phyloP scores from a whole-genome alignment of 495 filamentous ascomycete genomes.

The Evansstolkia leycettana region DNA sequence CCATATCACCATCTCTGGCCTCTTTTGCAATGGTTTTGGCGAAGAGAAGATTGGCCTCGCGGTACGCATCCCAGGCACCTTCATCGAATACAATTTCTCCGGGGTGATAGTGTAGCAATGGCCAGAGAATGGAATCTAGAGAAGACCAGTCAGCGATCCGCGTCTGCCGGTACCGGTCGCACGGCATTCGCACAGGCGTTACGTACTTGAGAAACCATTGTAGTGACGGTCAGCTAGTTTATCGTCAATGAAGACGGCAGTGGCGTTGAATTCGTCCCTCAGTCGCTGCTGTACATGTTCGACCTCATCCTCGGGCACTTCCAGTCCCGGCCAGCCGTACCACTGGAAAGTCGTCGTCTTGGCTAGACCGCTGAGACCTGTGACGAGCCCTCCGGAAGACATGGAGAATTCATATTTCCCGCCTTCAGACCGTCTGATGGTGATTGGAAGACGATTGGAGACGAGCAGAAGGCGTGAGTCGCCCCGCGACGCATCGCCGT shows the following conservation, averaged over 20 bases:
- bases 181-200: not conserved
- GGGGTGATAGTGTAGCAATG: constrained; percentile 82
- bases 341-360: constrained; percentile 76
- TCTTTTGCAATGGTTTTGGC: constrained; percentile 59
- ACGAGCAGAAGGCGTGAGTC: constrained; percentile 49
- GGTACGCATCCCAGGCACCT: constrained; percentile 69
- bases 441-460: constrained; percentile 78
- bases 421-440: constrained; percentile 68
- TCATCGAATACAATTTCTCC: constrained; percentile 86
- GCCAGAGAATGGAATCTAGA: constrained; percentile 78
- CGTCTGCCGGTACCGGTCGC: not conserved
- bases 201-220: constrained; percentile 64
- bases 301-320: constrained; percentile 51
- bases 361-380: constrained; percentile 67
- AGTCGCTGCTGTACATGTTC: constrained; percentile 40
- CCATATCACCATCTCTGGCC: constrained; percentile 66
- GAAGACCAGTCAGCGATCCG: not conserved
- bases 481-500: not conserved
- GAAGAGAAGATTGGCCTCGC: constrained; percentile 66
- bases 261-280: constrained; percentile 49
- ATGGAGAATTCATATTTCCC: constrained; percentile 65
- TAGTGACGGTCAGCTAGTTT: constrained; percentile 59
- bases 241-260: constrained; percentile 57
- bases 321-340: constrained; percentile 83
- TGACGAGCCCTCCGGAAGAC: constrained; percentile 83